These are phyloP conservation scores for Clonostachys sp. DNA, from an alignment of 2,329 filamentous ascomycete species.

Conservation along the genomic window DNA sequence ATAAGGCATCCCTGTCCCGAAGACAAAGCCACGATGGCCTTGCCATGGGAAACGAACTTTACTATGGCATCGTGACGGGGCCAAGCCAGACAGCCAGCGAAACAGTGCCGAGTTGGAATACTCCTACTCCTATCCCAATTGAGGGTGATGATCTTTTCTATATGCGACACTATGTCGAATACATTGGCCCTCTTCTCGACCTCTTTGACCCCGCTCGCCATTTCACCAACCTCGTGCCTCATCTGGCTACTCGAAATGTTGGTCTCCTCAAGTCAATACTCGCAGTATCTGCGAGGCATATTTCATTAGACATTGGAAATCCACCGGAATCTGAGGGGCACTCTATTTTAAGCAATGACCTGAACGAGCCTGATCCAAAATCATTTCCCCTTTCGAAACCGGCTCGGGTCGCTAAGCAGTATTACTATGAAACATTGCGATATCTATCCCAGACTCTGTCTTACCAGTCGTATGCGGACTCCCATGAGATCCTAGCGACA, in stretches of 20 bases:
- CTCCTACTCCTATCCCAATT: no score
- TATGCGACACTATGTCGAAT: constrained; percentile 6
- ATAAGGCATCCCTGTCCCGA: not conserved
- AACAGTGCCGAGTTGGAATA: no score
- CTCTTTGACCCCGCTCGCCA: constrained; percentile 7
- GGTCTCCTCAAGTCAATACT: constrained; percentile 8
- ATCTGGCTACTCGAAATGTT: constrained; percentile 6
- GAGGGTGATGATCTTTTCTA: constrained; percentile 1
- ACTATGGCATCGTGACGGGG: no score
- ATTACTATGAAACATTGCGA: constrained; percentile 56
- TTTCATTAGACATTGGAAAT: not conserved
- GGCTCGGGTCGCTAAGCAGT: constrained; percentile 31
- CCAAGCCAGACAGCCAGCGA: no score
- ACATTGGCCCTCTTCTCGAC: constrained; percentile 7
- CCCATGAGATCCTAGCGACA: constrained; percentile 52
- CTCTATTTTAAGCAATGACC: not conserved
- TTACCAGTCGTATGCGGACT: constrained; percentile 49
- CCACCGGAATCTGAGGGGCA: not conserved
- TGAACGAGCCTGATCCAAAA: no score
- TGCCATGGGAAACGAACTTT: no score
- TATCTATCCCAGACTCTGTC: constrained; percentile 53
- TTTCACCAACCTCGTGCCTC: constrained; percentile 8
- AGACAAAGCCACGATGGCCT: not conserved
- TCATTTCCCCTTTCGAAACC: constrained; percentile 5
- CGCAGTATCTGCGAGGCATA: constrained; percentile 6